Conservation (phyloP, 1,284 basidiomycete species). For the Malassezia globosa region DNA sequence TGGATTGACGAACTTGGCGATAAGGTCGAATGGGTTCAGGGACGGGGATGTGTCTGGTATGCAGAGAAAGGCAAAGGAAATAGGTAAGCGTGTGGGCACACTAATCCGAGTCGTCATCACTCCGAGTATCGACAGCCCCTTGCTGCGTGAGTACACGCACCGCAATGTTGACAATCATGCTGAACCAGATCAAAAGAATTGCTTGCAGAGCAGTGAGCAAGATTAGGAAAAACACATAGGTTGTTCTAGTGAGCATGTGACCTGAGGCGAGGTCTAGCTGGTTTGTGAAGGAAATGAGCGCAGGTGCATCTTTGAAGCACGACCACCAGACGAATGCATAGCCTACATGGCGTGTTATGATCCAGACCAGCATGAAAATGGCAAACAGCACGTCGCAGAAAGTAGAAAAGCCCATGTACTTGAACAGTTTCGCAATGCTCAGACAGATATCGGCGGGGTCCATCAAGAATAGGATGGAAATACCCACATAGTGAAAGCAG, state of each 20-base stretch:
- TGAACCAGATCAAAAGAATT: slow-evolving; percentile 72
- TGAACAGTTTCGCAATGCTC: slow-evolving; percentile 73
- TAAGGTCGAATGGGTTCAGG: too few relatives aligned
- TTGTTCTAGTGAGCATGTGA: slow-evolving; percentile 5
- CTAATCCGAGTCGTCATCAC: slow-evolving; percentile 21
- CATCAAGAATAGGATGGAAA: slow-evolving; percentile 78
- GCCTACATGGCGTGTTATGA: slow-evolving; percentile 35
- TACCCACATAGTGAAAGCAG: slow-evolving; percentile 78
- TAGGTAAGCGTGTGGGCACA: too few relatives aligned
- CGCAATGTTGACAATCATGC: slow-evolving; percentile 69
- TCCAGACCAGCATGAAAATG: slow-evolving; percentile 51
- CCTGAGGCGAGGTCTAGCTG: slow-evolving; percentile 14
- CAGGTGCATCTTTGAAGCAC: slow-evolving; percentile 23
- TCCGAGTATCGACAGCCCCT: slow-evolving; percentile 61
- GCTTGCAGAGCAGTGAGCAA: slow-evolving; percentile 50
- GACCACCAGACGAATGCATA: slow-evolving; percentile 31
- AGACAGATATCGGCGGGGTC: slow-evolving; percentile 84
- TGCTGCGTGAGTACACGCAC: slow-evolving; percentile 65
- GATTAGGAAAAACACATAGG: slow-evolving; percentile 18
- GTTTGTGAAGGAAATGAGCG: slow-evolving; percentile 16
- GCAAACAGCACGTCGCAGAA: slow-evolving; percentile 68
- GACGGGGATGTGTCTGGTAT: too few relatives aligned
- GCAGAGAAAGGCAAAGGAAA: too few relatives aligned
- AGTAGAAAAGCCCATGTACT: slow-evolving; percentile 63
- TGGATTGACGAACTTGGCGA: too few relatives aligned